Conservation (phyloP, 1,284 basidiomycete genomes). For the Ganoderma leucocontextum region DNA sequence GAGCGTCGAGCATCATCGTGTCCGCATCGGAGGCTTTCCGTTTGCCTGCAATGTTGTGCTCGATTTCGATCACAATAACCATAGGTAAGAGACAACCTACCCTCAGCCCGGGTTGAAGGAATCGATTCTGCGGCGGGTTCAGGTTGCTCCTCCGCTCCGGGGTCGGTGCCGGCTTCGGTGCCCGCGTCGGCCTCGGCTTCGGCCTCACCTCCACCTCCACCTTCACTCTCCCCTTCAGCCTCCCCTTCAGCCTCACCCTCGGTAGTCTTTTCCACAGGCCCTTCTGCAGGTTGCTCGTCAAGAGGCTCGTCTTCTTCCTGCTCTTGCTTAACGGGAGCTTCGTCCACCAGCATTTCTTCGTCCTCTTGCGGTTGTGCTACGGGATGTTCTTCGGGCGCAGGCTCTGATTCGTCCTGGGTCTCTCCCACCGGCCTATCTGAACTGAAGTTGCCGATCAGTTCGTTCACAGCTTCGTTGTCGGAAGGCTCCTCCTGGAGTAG, state of each 20-base stretch:
- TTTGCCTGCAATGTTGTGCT: conserved; percentile 49
- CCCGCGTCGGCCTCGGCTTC: conserved; percentile 12
- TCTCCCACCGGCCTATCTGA: conserved; percentile 22
- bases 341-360: conserved; percentile 27
- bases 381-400: conserved; percentile 6
- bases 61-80: not conserved
- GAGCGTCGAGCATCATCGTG: conserved; percentile 51
- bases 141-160: not conserved
- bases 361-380: conserved; percentile 12
- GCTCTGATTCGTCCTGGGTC: conserved; percentile 27
- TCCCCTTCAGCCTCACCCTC: conserved; percentile 25
- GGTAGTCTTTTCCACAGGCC: conserved; percentile 6
- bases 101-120: conserved; percentile 22
- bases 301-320: conserved; percentile 24
- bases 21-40: conserved; percentile 70
- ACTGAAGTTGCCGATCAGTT: conserved; percentile 27
- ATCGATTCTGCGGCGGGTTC: not conserved
- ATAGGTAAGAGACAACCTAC: conserved; percentile 5
- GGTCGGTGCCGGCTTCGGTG: not conserved
- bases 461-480: conserved; percentile 32
- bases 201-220: not conserved
- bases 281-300: conserved; percentile 8
- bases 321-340: conserved; percentile 27
- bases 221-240: conserved; percentile 14
- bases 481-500: conserved; percentile 27